phyloP scores from a whole-genome alignment of 352 stramenopile genomes.

The Globisporangium sylvaticum region DNA sequence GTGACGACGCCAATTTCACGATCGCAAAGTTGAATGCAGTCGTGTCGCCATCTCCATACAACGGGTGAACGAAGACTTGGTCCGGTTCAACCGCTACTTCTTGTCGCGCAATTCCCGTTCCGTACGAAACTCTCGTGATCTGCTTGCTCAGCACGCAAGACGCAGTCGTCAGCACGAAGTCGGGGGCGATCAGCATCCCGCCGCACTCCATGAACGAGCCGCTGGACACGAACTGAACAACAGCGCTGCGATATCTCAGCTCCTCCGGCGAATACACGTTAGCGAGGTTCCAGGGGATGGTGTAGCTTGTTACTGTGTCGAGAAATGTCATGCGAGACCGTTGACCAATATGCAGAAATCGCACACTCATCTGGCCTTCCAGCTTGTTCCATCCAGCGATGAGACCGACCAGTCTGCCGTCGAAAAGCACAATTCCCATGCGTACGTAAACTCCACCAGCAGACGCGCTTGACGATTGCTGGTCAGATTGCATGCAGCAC shows the following conservation, averaged over 20 bases:
- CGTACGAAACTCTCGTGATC: no score
- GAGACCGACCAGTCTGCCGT: neutral
- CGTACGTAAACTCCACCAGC: neutral
- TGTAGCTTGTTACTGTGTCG: neutral
- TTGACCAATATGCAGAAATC: neutral
- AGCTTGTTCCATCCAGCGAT: neutral
- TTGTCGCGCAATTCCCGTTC: neutral
- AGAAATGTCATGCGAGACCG: no score
- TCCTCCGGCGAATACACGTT: neutral
- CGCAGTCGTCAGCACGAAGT: constrained; percentile 10
- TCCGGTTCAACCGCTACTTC: no score
- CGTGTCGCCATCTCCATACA: neutral
- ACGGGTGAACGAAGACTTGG: neutral
- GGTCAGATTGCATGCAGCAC: neutral
- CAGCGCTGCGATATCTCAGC: no score
- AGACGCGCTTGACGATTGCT: neutral
- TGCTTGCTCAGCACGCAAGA: neutral
- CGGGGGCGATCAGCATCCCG: constrained; percentile 2
- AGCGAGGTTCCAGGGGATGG: neutral
- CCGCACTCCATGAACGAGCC: neutral
- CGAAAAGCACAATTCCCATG: constrained; percentile 1
- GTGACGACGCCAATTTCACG: neutral
- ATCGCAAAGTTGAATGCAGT: neutral
- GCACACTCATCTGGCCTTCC: neutral
- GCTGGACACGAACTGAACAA: no score